Conservation (phyloP, 2,329 filamentous ascomycete genomes). For the Westerdykella ornata region DNA sequence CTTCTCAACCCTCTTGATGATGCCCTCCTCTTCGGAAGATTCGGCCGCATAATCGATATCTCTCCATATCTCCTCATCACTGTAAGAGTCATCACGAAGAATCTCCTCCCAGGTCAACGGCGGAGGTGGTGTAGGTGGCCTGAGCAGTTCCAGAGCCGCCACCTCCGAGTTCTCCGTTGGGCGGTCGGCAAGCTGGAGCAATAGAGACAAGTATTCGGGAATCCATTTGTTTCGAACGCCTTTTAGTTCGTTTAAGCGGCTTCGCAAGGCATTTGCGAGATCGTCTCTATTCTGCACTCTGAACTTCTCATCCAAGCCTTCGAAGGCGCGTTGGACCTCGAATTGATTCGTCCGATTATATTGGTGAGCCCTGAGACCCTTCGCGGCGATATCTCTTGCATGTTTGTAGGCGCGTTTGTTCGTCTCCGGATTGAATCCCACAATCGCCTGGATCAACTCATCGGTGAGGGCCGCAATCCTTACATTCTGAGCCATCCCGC, state of each 20-base stretch:
- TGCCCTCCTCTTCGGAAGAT: slow-evolving; percentile 56
- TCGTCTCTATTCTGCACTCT: slow-evolving; percentile 71
- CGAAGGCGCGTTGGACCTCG: slow-evolving; percentile 37
- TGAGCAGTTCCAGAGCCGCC: slow-evolving; percentile 54
- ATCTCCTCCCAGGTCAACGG: slow-evolving; percentile 73
- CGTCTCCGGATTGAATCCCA: slow-evolving; percentile 41
- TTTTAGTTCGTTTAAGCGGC: slow-evolving; percentile 55
- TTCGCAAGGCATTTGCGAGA: slow-evolving; percentile 62
- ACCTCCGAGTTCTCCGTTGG: slow-evolving; percentile 65
- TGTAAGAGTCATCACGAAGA: slow-evolving; percentile 66
- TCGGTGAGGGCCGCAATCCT: slow-evolving; percentile 59
- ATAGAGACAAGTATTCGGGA: slow-evolving; percentile 70
- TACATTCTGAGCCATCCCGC: slow-evolving; percentile 63
- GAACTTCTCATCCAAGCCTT: slow-evolving; percentile 74
- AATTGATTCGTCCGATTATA: slow-evolving; percentile 46
- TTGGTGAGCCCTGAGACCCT: slow-evolving; percentile 37
- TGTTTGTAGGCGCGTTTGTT: slow-evolving; percentile 33
- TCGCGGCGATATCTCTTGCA: slow-evolving; percentile 36
- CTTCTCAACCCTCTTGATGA: slow-evolving; percentile 19
- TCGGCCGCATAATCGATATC: slow-evolving; percentile 59
- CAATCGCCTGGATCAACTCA: slow-evolving; percentile 61
- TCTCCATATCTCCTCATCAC: slow-evolving; percentile 63
- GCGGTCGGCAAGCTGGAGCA: slow-evolving; percentile 74
- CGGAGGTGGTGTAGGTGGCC: slow-evolving; percentile 42
- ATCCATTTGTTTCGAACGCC: slow-evolving; percentile 55